These are phyloP conservation scores for Epipyxis sp. DNA, from an alignment of 108 stramenopile genomes.

Conservation along the genomic window DNA sequence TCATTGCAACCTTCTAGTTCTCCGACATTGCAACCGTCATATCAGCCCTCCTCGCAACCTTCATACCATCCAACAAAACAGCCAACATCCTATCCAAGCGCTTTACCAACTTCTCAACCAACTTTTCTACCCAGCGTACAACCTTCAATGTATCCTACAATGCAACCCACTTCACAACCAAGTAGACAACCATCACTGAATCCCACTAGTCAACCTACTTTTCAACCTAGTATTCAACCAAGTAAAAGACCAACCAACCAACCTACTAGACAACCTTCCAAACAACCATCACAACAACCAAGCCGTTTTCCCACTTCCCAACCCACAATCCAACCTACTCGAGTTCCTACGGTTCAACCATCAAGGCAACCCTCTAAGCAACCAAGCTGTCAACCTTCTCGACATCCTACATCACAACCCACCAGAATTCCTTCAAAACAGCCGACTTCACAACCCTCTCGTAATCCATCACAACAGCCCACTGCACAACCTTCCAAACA, in stretches of 20 bases:
- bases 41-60: neutral
- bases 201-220: constrained; percentile 4
- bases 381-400: constrained; percentile 1
- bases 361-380: constrained; percentile 5
- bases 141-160: neutral
- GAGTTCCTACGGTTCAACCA: neutral
- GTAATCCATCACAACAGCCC: constrained; percentile 24
- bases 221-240: constrained; percentile 16
- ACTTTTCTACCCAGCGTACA: neutral
- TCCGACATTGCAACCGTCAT: constrained; percentile 8
- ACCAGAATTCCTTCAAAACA: neutral
- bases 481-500: too few species aligned
- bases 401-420: constrained; percentile 10
- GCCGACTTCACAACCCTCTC: neutral
- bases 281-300: neutral
- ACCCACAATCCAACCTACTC: neutral
- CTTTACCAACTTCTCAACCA: neutral
- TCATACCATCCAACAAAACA: neutral
- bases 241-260: neutral
- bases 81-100: neutral
- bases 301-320: neutral
- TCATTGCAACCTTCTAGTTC: neutral
- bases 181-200: neutral
- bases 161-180: neutral
- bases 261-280: neutral